A percentile compares a stretch with the other conserved stretches of the same genome.
Conservation (phyloP, 805 yeast genomes). For the Clavispora carvajalis region DNA sequence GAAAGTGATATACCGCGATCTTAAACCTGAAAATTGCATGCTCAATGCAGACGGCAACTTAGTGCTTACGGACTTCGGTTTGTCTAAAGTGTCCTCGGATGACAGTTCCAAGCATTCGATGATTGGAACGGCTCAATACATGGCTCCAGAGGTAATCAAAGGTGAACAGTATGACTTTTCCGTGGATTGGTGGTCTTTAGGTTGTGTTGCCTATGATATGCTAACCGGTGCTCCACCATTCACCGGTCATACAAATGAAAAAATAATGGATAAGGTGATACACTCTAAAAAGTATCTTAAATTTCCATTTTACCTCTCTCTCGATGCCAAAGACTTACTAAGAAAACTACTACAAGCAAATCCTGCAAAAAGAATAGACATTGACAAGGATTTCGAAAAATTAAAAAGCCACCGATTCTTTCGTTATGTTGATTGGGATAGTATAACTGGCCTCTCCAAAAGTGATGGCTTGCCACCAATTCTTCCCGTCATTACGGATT, state of each 20-base stretch:
- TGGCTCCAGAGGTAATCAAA: conserved; percentile 84
- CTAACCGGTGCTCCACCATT: conserved; percentile 85
- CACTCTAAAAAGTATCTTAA: conserved; percentile 53
- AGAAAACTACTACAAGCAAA: conserved; percentile 62
- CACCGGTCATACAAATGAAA: conserved; percentile 75
- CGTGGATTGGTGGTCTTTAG: conserved; percentile 93
- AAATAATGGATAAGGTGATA: conserved; percentile 68
- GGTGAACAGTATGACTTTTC: conserved; percentile 73
- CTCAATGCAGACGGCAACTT: conserved; percentile 35
- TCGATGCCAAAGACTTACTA: conserved; percentile 74
- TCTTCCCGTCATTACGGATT: conserved; percentile 75
- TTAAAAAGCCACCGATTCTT: conserved; percentile 69
- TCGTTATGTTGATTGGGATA: conserved; percentile 68
- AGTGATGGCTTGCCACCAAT: conserved; percentile 63
- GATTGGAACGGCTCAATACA: conserved; percentile 76
- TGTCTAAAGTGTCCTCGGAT: conserved; percentile 33
- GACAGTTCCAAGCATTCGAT: conserved; percentile 44
- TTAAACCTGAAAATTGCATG: conserved; percentile 45
- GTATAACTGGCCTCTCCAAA: conserved; percentile 42
- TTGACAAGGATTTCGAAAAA: conserved; percentile 46
- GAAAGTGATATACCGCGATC: conserved; percentile 39
- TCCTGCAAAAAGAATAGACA: conserved; percentile 53
- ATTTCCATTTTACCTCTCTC: conserved; percentile 70
- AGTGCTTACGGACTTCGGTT: conserved; percentile 42
- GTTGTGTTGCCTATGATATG: conserved; percentile 76